These are phyloP conservation scores for Talaromyces sp. DNA, from an alignment of 2,329 filamentous ascomycete species.

Conservation along the genomic window DNA sequence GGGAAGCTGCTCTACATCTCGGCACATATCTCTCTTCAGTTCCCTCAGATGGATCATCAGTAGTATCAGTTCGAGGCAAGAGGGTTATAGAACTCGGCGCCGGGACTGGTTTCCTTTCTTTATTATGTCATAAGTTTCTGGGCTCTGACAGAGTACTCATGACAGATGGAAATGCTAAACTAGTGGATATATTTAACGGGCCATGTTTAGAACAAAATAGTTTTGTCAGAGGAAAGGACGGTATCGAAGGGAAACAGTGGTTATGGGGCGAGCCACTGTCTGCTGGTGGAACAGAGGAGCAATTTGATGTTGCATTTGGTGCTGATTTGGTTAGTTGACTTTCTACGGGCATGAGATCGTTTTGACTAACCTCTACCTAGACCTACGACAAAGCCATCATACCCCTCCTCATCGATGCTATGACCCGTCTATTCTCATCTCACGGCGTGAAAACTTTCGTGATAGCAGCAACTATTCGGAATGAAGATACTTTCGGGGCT, in stretches of 20 bases:
- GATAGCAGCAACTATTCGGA: constrained; percentile 61
- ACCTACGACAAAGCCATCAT: constrained; percentile 60
- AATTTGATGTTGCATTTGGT: constrained; percentile 41
- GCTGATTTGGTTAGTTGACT: constrained; percentile 39
- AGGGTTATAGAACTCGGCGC: constrained; percentile 63
- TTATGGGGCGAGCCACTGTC: constrained; percentile 38
- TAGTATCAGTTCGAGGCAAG: constrained; percentile 46
- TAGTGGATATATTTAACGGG: constrained; percentile 38
- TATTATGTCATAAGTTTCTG: constrained; percentile 61
- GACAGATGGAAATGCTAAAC: constrained; percentile 58
- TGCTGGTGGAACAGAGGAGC: background rate
- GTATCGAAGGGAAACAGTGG: constrained; percentile 38
- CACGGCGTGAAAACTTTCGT: constrained; percentile 52
- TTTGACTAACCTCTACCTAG: constrained; percentile 33
- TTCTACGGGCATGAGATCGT: background rate
- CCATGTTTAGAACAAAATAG: constrained; percentile 36
- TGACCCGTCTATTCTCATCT: constrained; percentile 55
- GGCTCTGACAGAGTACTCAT: constrained; percentile 53
- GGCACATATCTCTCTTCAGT: constrained; percentile 57
- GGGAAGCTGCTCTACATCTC: constrained; percentile 66
- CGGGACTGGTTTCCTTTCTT: constrained; percentile 64
- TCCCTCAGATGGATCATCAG: background rate
- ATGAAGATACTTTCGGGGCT: constrained; percentile 58
- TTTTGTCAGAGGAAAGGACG: constrained; percentile 14
- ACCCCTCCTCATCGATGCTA: constrained; percentile 55